phyloP scores from a whole-genome alignment of 1,139 yeast species.

The Zygosaccharomyces sapae region DNA sequence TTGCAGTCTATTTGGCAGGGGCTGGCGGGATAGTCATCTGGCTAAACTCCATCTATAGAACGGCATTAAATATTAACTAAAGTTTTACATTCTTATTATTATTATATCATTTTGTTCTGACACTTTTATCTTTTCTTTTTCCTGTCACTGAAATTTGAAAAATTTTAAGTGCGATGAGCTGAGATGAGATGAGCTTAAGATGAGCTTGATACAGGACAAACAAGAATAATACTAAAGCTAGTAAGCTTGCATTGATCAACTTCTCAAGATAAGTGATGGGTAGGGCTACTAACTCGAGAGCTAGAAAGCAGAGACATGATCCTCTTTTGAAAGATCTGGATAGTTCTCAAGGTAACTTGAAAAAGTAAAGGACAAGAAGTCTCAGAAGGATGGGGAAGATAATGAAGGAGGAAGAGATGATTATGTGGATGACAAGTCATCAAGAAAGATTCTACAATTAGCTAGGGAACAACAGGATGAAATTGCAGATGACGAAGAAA shows the following conservation, averaged over 20 bases:
- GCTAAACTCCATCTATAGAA: conserved; percentile 10
- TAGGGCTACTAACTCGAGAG: conserved; percentile 51
- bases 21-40: conserved; percentile 13
- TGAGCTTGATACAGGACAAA: neutral
- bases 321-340: conserved; percentile 77
- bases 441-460: conserved; percentile 79
- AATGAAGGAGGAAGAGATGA: conserved; percentile 52
- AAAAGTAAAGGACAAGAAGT: conserved; percentile 37
- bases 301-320: conserved; percentile 58
- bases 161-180: conserved; percentile 15
- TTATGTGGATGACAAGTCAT: conserved; percentile 72
- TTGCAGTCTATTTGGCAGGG: conserved; percentile 14
- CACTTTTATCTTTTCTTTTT: conserved; percentile 4
- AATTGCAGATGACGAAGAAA: conserved; percentile 44
- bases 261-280: conserved; percentile 48
- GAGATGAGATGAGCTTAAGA: no score
- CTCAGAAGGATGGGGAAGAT: conserved; percentile 34
- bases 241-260: neutral
- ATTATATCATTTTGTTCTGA: conserved; percentile 4
- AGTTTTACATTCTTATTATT: no score
- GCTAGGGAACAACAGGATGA: conserved; percentile 94
- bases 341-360: conserved; percentile 66
- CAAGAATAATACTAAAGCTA: neutral
- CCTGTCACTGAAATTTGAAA: conserved; percentile 9
- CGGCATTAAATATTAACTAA: conserved; percentile 6